Evolutionary conservation across 805 yeast genomes (phyloP), one percentile per base, ranked within the genome.

Genomic region (Candida khao-thaluensis): DNA sequence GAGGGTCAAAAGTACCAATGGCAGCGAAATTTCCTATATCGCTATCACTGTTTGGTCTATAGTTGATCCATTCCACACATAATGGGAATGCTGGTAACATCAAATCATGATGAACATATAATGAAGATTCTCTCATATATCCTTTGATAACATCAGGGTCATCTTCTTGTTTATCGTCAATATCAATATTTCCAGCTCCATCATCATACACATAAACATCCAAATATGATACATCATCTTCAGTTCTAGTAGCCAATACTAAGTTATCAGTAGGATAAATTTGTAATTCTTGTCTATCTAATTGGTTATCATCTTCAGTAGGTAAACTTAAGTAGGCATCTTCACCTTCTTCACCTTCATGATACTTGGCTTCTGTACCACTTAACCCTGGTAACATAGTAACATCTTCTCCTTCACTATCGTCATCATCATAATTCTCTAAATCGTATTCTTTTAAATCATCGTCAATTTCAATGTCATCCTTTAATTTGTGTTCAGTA

Each of bases 61-160:
- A 85, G 60, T 87, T 85, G 47, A 93, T 61, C 98, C 98, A 91
- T 63, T 93, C 99, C 23, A 90, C 90, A 59, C 97, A 88, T 44
- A 93, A 73, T 29, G 99, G 99, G 74, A 93, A 91, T 2, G 96
- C 85, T 1, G 99, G 99, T 45, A 93, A 74, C 96, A 93, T 88
- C 51, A 91, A 66, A 60, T 93, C 99, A 62, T 93, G 99, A 59
- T 93, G 99, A 36, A 91, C 93, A 56, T 93, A 93, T 47, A 93
- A 66, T 26, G 82, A 78, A 39, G 82, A 76, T 35, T 79, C 93
- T 66, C 95, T 76, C 27, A 76, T 74, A 53, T 79, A 59, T 9
- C 91, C 95, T 48, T 72, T 77, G 35, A 85, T 85, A 11, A 80
- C 86, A 58, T 82, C 87, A n/a, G 79, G 79, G 53, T 84, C 90